Evolutionary conservation across 176 grass and related monocot genomes (phyloP).

Genomic region (Triticum timopheevii): DNA sequence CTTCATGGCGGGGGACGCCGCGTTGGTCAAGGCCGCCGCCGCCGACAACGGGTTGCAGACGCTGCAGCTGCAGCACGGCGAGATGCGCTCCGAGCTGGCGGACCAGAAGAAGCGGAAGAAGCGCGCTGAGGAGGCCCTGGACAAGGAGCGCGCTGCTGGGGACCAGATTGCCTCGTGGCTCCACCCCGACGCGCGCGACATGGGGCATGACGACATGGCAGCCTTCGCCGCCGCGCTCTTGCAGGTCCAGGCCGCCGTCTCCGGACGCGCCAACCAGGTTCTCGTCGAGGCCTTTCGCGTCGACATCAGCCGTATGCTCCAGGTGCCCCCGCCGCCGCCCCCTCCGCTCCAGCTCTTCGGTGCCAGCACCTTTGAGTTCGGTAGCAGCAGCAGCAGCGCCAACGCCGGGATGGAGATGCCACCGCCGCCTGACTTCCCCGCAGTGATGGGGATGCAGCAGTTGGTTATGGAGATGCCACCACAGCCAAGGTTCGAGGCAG

Average conservation of each 20-base stretch:
- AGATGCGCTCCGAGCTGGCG: not conserved
- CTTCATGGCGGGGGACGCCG: not conserved
- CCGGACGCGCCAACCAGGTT: no score
- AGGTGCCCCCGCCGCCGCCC: not conserved
- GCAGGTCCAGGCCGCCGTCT: not conserved
- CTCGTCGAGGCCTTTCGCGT: no score
- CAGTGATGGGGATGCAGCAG: not conserved
- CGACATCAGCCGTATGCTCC: no score
- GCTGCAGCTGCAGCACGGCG: constrained; percentile 25
- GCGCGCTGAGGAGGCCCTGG: constrained; percentile 1
- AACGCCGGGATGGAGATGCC: not conserved
- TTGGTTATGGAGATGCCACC: no score
- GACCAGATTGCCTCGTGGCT: not conserved
- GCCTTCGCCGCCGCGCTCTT: not conserved
- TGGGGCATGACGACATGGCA: not conserved
- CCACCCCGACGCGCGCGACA: not conserved
- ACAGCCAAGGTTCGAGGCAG: no score
- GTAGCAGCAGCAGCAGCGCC: not conserved
- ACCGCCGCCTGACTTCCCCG: not conserved
- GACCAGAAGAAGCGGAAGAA: constrained; percentile 9
- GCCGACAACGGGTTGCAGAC: not conserved
- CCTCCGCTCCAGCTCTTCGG: not conserved
- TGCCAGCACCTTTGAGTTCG: not conserved
- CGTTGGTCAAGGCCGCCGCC: not conserved
- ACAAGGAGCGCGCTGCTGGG: not conserved